A percentile compares a stretch with the other conserved stretches of the same genome.
These are phyloP conservation scores for Aspergillus intermedius DNA, from an alignment of 2,329 filamentous ascomycete genomes.

Conservation along the genomic window DNA sequence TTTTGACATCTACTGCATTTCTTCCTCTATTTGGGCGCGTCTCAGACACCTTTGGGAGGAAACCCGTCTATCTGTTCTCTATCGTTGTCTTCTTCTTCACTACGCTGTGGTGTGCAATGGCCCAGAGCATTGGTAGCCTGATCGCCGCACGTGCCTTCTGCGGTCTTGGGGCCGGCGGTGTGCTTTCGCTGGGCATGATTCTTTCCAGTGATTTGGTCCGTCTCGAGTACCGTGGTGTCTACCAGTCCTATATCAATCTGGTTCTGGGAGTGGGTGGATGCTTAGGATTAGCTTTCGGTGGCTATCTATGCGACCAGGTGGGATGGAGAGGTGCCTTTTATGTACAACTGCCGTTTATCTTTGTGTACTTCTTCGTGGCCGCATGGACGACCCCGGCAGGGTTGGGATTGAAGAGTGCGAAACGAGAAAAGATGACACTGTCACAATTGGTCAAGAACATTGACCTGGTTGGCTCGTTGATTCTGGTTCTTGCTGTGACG, in stretches of 20 bases:
- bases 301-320: constrained; percentile 33
- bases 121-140: constrained; percentile 63
- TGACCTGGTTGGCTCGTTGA: constrained; percentile 44
- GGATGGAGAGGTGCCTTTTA: constrained; percentile 41
- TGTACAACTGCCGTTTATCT: constrained; percentile 46
- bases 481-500: constrained; percentile 43
- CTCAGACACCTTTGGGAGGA: constrained; percentile 67
- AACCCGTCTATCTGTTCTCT: constrained; percentile 58
- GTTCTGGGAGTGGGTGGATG: constrained; percentile 32
- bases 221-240: constrained; percentile 52
- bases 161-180: constrained; percentile 66
- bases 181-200: constrained; percentile 61
- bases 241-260: constrained; percentile 39
- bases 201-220: constrained; percentile 62
- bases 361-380: constrained; percentile 39
- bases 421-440: constrained; percentile 34
- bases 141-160: constrained; percentile 65
- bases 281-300: constrained; percentile 34
- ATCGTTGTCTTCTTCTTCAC: constrained; percentile 57
- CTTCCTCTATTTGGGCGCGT: constrained; percentile 68
- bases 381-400: constrained; percentile 38
- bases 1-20: constrained; percentile 69
- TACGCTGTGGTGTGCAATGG: constrained; percentile 64
- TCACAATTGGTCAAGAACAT: constrained; percentile 42
- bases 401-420: constrained; percentile 41